Percentiles rank a stretch among this genome's conserved stretches.
Conservation (phyloP, 2,329 filamentous ascomycete genomes). For the Neofusicoccum kwambonambiense region DNA sequence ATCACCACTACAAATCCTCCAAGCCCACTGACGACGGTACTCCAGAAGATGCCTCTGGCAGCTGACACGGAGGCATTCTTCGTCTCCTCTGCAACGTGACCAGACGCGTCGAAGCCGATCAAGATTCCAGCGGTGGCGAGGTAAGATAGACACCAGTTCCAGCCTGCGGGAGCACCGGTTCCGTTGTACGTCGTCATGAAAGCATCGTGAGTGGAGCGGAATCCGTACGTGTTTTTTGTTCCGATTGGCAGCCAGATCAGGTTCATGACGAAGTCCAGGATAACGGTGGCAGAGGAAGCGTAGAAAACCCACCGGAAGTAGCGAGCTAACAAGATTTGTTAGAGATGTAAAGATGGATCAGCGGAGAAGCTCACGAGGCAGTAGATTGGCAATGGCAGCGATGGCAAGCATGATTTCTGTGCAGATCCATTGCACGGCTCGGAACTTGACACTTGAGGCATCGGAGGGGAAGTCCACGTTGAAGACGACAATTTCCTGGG, state of each 20-base stretch:
- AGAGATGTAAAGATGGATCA: no score
- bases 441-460: slow-evolving; percentile 54
- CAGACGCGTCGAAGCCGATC: slow-evolving; percentile 61
- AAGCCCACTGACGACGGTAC: slow-evolving; percentile 56
- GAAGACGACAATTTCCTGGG: slow-evolving; percentile 56
- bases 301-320: slow-evolving; percentile 52
- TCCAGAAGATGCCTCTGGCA: slow-evolving; percentile 61
- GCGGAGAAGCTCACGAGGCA: not conserved
- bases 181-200: slow-evolving; percentile 61
- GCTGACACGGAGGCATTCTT: slow-evolving; percentile 58
- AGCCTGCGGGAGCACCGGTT: slow-evolving; percentile 50
- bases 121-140: slow-evolving; percentile 60
- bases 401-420: slow-evolving; percentile 50
- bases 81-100: slow-evolving; percentile 62
- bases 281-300: slow-evolving; percentile 49
- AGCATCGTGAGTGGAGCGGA: slow-evolving; percentile 58
- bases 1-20: slow-evolving; percentile 58
- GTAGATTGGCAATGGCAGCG: slow-evolving; percentile 23
- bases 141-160: slow-evolving; percentile 65
- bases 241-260: slow-evolving; percentile 62
- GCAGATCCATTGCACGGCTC: slow-evolving; percentile 61
- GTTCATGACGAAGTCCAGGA: slow-evolving; percentile 60
- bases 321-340: slow-evolving; percentile 22
- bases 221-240: slow-evolving; percentile 55
- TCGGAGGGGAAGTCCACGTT: slow-evolving; percentile 56